phyloP scores from a whole-genome alignment of 2,329 filamentous ascomycete genomes.

The Fusarium circinatum region DNA sequence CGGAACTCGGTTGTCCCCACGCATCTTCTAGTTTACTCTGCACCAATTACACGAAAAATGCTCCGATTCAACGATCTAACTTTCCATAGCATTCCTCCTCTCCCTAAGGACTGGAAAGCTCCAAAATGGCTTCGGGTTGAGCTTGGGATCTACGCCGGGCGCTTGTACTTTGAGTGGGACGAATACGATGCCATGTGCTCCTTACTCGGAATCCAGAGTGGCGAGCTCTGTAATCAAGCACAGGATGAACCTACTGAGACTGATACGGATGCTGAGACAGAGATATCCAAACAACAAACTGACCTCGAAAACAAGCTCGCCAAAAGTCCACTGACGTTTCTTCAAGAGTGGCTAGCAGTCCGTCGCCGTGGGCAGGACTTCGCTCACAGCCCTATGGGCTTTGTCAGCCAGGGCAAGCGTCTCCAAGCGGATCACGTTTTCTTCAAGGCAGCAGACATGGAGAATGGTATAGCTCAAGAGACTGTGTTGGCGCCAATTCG shows the following conservation, averaged over 20 bases:
- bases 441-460: constrained; percentile 50
- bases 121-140: constrained; percentile 66
- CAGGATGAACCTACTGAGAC: neutral
- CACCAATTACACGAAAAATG: constrained; percentile 62
- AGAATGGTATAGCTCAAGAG: neutral
- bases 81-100: constrained; percentile 62
- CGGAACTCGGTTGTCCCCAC: constrained; percentile 23
- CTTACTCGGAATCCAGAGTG: constrained; percentile 46
- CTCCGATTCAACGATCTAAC: constrained; percentile 64
- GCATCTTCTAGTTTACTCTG: constrained; percentile 64
- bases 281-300: neutral
- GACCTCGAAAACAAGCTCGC: constrained; percentile 11
- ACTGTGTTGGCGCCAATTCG: constrained; percentile 11
- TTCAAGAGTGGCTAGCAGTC: constrained; percentile 67
- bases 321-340: constrained; percentile 54
- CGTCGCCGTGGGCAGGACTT: constrained; percentile 67
- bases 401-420: constrained; percentile 62
- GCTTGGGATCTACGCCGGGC: constrained; percentile 68
- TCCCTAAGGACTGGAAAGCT: constrained; percentile 56
- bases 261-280: neutral
- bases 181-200: constrained; percentile 54
- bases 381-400: constrained; percentile 68
- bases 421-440: constrained; percentile 62
- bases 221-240: neutral
- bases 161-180: constrained; percentile 66